Base-by-base conservation (phyloP, 2,329 filamentous ascomycete genomes). In the Bipolaris sorokiniana region DNA sequence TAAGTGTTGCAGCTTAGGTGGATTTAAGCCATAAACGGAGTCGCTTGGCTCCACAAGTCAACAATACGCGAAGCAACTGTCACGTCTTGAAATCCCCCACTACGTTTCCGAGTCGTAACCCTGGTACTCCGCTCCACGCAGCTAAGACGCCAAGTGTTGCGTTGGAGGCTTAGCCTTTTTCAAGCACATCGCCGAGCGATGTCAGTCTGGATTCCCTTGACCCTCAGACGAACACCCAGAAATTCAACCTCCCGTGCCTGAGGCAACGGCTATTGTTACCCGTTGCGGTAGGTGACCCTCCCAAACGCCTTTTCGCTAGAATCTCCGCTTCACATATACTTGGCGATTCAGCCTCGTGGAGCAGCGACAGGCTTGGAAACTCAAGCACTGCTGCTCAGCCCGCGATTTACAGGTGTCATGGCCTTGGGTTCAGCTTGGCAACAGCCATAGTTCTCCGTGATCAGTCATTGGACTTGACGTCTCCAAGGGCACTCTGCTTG, bases 1-100 rank as follows among this genome's bases (percentile, higher is more conserved):
- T 20, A 56, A 40, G 44, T 55, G 72, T 75, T 71, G 67, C 72
- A 74, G 63, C 65, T 72, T 46, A 65, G 69, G 66, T 61, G 58
- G 65, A 70, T 56, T 56, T 57, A 51, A 59, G 53, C 49, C 59
- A 52, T 23, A 51, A 60, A 54, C 26, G 46, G 62, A 58, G 40
- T 59, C 47, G 57, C 62, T 64, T 69, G 45, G 26, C 51, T 37
- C 31, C 26, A 62, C 45, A 37, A 23, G 56, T 51, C 59, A 58
- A 60, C 64, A 56, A 49, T 48, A 59, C 60, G 61, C 64, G 69
- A 44, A 61, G 64, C 53, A 51, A 56, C 46, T 49, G 36, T 34
- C 49, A 38, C 49, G 54, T 54, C 63, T 65, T 64, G 28, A 68
- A 67, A 66, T 65, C 28, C 42, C 56, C 34, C 56, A 56, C 52